Conservation (phyloP, 2,329 filamentous ascomycete species). For the Xylariaceae sp. region DNA sequence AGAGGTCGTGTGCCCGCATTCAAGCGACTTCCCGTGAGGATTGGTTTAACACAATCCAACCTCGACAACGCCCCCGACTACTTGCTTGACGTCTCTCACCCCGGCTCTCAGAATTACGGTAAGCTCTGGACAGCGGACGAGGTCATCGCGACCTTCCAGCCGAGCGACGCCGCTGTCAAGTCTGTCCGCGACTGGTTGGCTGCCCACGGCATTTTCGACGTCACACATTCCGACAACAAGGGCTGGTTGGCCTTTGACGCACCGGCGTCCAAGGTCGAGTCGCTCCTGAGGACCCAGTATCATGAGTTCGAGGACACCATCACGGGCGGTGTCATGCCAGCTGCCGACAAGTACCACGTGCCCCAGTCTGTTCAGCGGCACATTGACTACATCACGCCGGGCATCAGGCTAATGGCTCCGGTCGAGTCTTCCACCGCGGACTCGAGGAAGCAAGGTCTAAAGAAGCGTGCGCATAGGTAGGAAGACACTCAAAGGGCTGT, state of each 20-base stretch:
- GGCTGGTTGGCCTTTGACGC: conserved; percentile 34
- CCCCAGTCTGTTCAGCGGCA: conserved; percentile 40
- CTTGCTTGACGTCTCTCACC: conserved; percentile 9
- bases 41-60: neutral
- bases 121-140: conserved; percentile 10
- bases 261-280: conserved; percentile 27
- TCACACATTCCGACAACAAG: conserved; percentile 16
- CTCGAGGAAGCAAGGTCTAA: conserved; percentile 1
- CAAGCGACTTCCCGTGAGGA: neutral
- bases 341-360: conserved; percentile 39
- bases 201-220: conserved; percentile 4
- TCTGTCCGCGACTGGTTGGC: conserved; percentile 9
- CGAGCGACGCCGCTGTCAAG: conserved; percentile 24
- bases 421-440: conserved; percentile 9
- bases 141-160: conserved; percentile 11
- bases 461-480: neutral
- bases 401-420: conserved; percentile 37
- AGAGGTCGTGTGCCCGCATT: neutral
- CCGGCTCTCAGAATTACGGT: conserved; percentile 8
- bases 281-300: conserved; percentile 31
- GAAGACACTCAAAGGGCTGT: too few species aligned
- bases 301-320: conserved; percentile 28
- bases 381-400: conserved; percentile 49
- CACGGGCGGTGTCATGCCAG: conserved; percentile 25
- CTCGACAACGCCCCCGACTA: conserved; percentile 4